Percentiles rank a stretch among this genome's conserved stretches.
Conservation (phyloP, 768 basidiomycete genomes). For the Auriscalpium orientale region DNA sequence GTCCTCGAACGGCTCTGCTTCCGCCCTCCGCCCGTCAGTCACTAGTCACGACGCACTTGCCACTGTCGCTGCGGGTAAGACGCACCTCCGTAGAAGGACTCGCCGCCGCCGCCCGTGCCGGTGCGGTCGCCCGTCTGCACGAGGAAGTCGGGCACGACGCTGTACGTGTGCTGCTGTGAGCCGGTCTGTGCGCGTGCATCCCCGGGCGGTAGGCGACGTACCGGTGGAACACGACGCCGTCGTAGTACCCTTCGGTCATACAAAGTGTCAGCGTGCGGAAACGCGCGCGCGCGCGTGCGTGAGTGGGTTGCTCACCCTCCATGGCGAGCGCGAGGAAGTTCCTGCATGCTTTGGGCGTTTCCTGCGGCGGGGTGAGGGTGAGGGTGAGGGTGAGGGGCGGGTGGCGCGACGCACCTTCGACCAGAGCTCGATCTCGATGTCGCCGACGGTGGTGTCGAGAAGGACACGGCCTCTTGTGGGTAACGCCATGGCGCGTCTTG, state of each 20-base stretch:
- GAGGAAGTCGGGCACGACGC: slow-evolving; percentile 86
- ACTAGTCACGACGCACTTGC: too few species aligned
- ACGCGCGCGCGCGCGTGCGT: not conserved
- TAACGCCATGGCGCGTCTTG: slow-evolving; percentile 50
- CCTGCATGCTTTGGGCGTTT: slow-evolving; percentile 90
- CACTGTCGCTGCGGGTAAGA: not conserved
- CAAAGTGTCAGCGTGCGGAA: not conserved
- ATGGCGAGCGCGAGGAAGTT: slow-evolving; percentile 85
- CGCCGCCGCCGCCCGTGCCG: slow-evolving; percentile 86
- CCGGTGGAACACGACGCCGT: slow-evolving; percentile 93
- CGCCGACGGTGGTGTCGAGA: slow-evolving; percentile 81
- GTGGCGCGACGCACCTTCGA: slow-evolving; percentile 51
- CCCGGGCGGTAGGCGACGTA: slow-evolving; percentile 18
- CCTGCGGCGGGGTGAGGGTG: slow-evolving; percentile 33
- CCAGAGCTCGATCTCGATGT: slow-evolving; percentile 89
- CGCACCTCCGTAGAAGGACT: slow-evolving; percentile 88
- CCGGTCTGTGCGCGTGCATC: not conserved
- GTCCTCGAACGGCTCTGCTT: slow-evolving; percentile 83
- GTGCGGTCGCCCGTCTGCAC: slow-evolving; percentile 94
- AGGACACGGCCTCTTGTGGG: slow-evolving; percentile 84
- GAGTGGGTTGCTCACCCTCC: slow-evolving; percentile 70
- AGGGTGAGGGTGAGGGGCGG: not conserved
- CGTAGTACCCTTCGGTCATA: slow-evolving; percentile 73
- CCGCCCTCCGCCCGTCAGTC: too few species aligned
- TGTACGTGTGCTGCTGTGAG: slow-evolving; percentile 18